These are phyloP conservation scores for Platanthera zijinensis DNA, from an alignment of 106 monocot species.

Conservation along the genomic window DNA sequence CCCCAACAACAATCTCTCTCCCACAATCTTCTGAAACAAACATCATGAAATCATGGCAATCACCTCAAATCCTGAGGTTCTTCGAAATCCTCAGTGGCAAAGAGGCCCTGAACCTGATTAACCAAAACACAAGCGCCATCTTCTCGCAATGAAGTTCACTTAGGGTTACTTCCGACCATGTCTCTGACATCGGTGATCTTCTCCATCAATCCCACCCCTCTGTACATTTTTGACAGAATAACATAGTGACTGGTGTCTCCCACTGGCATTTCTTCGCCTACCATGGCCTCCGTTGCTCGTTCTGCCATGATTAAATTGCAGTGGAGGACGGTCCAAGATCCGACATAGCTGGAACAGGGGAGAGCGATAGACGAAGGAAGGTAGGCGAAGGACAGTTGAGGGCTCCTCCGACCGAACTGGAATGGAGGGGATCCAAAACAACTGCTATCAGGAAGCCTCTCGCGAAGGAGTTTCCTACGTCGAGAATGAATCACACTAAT, in stretches of 20 bases:
- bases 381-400: too few relatives aligned
- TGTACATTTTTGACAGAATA: slow-evolving; percentile 44
- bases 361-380: too few relatives aligned
- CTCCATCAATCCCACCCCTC: slow-evolving; percentile 19
- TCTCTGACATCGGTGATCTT: slow-evolving; percentile 26
- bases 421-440: too few relatives aligned
- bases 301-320: slow-evolving; percentile 22
- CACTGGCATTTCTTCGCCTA: slow-evolving; percentile 23
- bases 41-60: slow-evolving; percentile 52
- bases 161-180: slow-evolving; percentile 45
- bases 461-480: too few relatives aligned
- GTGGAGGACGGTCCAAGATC: too few relatives aligned
- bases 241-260: slow-evolving; percentile 45
- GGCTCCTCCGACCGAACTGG: too few relatives aligned
- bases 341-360: too few relatives aligned
- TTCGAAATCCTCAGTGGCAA: slow-evolving; percentile 33
- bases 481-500: too few relatives aligned
- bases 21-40: slow-evolving; percentile 48
- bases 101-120: slow-evolving; percentile 27
- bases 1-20: slow-evolving; percentile 42
- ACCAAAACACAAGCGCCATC: slow-evolving; percentile 42
- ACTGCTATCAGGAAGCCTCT: too few relatives aligned
- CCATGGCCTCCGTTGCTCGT: slow-evolving; percentile 23
- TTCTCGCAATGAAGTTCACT: slow-evolving; percentile 51
- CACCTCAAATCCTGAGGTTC: slow-evolving; percentile 58